phyloP scores from a whole-genome alignment of 2,329 filamentous ascomycete genomes.

The Sphaerulina vaccinii region DNA sequence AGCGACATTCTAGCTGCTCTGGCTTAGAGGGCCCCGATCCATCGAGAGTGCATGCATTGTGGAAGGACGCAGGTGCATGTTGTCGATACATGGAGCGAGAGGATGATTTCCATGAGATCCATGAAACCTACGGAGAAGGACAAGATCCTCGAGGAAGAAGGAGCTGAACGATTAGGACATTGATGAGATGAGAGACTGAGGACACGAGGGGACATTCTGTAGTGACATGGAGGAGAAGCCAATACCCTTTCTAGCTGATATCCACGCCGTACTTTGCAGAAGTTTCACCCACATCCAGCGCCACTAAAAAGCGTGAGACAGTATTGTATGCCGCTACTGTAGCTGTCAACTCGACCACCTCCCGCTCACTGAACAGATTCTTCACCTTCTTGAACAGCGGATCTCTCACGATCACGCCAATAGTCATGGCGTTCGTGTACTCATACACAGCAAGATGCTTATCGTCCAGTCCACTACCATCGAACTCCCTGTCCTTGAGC shows the following conservation, averaged over 20 bases:
- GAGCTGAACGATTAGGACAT: no score
- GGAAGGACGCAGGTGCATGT: neutral
- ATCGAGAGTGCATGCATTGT: conserved; percentile 16
- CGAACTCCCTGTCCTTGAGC: conserved; percentile 42
- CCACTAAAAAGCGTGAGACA: conserved; percentile 75
- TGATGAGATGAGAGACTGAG: no score
- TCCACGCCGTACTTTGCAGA: conserved; percentile 34
- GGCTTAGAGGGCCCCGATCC: no score
- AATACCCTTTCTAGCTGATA: conserved; percentile 24
- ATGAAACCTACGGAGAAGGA: no score
- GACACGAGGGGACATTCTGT: no score
- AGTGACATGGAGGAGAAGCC: neutral
- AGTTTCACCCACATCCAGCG: conserved; percentile 63
- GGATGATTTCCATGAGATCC: no score
- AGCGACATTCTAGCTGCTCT: conserved; percentile 43
- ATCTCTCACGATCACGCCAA: conserved; percentile 67
- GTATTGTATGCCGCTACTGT: conserved; percentile 82
- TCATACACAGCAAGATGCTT: conserved; percentile 67
- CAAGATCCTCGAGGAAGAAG: no score
- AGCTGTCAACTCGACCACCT: conserved; percentile 78
- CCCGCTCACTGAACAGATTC: conserved; percentile 62
- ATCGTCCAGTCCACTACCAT: conserved; percentile 50
- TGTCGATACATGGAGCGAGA: neutral
- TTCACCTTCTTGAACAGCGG: conserved; percentile 65
- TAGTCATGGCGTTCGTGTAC: conserved; percentile 83